Evolutionary conservation across 164 flowering plant genomes (phyloP).

Genomic region (Annona cherimola): DNA sequence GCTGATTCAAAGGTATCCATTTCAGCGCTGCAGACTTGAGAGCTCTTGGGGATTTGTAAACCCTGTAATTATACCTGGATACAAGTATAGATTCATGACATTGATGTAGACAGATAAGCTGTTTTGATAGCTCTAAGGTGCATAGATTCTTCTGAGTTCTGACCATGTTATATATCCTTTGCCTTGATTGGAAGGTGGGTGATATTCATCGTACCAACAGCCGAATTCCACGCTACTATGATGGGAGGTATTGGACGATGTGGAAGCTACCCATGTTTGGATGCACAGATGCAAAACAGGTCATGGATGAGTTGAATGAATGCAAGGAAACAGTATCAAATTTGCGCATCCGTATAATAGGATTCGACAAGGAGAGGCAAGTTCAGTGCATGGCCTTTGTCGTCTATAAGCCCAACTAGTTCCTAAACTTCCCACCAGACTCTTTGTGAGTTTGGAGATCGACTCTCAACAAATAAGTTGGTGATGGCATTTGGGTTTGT

Average conservation of each 20-base stretch:
- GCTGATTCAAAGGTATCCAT: no score
- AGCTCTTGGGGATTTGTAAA: no score
- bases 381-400: slow-evolving; percentile 70
- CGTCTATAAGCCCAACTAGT: slow-evolving; percentile 49
- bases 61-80: no score
- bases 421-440: background rate
- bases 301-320: slow-evolving; percentile 51
- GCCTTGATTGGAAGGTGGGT: slow-evolving; percentile 34
- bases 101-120: no score
- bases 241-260: slow-evolving; percentile 74
- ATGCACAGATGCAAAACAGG: slow-evolving; percentile 51
- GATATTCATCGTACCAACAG: slow-evolving; percentile 45
- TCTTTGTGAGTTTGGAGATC: no score
- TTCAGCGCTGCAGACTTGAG: no score
- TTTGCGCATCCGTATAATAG: slow-evolving; percentile 66
- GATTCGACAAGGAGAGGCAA: slow-evolving; percentile 47
- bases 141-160: background rate
- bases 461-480: background rate
- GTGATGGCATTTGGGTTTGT: background rate
- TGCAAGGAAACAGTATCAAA: slow-evolving; percentile 62
- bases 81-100: no score
- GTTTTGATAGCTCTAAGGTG: background rate
- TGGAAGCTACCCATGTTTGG: slow-evolving; percentile 89
- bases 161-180: background rate
- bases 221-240: slow-evolving; percentile 70